These are phyloP conservation scores for Cutaneotrichosporon sp. DNA, from an alignment of 1,284 basidiomycete species.

Conservation along the genomic window DNA sequence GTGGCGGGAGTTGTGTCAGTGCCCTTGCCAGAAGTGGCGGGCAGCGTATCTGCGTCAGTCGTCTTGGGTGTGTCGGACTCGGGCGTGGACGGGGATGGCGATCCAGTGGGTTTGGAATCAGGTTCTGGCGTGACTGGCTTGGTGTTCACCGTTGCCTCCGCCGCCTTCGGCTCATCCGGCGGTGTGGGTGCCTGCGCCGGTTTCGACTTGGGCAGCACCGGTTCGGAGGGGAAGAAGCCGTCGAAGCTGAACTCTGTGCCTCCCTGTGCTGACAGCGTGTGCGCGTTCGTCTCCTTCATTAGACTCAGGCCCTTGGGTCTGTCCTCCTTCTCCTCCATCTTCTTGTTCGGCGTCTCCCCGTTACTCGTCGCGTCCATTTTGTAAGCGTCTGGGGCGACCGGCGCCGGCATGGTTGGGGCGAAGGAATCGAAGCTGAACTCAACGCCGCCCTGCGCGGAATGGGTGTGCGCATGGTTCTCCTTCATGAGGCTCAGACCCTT, in stretches of 20 bases:
- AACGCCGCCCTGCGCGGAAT: neutral
- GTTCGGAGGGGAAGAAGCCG: neutral
- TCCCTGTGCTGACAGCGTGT: conserved; percentile 5
- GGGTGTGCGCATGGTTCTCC: conserved; percentile 1
- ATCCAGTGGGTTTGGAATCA: neutral
- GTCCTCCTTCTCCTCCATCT: conserved; percentile 72
- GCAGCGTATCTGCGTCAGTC: neutral
- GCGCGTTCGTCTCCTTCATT: conserved; percentile 4
- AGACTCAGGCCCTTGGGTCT: conserved; percentile 2
- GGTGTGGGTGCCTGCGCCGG: neutral
- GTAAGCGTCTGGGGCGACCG: neutral
- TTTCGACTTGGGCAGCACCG: neutral
- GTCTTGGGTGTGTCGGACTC: neutral
- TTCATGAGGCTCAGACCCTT: conserved; percentile 10
- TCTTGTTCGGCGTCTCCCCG: conserved; percentile 51
- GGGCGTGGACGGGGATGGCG: neutral
- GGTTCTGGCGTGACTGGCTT: neutral
- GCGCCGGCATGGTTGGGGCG: neutral
- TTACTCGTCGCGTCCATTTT: conserved; percentile 7
- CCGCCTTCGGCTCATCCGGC: neutral
- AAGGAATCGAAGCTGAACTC: conserved; percentile 9
- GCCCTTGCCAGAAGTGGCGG: neutral
- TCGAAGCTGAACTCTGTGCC: conserved; percentile 14
- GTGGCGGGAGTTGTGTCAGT: neutral
- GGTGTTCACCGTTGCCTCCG: neutral